Conservation (phyloP, 768 basidiomycete genomes). For the Lactifluus hygrophoroides region DNA sequence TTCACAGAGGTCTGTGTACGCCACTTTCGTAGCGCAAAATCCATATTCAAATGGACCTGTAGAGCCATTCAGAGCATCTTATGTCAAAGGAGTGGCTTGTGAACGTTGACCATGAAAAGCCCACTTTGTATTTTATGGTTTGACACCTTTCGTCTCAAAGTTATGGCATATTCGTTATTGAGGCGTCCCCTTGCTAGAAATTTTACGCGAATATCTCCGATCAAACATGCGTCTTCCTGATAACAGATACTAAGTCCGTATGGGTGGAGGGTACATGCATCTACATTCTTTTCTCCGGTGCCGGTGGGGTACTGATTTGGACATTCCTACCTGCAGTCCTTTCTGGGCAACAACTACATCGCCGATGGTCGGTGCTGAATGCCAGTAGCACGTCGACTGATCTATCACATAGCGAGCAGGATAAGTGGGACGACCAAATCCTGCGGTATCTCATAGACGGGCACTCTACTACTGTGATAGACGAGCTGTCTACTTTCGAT, state of each 20-base stretch:
- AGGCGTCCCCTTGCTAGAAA: conserved; percentile 38
- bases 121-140: conserved; percentile 67
- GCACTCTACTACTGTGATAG: conserved; percentile 56
- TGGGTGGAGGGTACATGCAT: conserved; percentile 60
- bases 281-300: conserved; percentile 1
- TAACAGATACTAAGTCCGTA: conserved; percentile 67
- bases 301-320: background rate
- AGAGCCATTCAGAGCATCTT: conserved; percentile 52
- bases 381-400: conserved; percentile 24
- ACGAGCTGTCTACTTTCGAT: conserved; percentile 51
- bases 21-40: background rate
- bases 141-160: background rate
- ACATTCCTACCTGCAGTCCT: conserved; percentile 34
- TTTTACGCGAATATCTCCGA: conserved; percentile 47
- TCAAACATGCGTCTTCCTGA: conserved; percentile 47
- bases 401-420: conserved; percentile 37
- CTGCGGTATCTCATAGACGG: conserved; percentile 47
- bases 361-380: conserved; percentile 65
- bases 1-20: conserved; percentile 15
- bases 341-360: conserved; percentile 32
- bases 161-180: background rate
- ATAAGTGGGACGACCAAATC: conserved; percentile 48
- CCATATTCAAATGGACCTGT: background rate
- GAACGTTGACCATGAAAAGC: conserved; percentile 49
- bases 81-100: conserved; percentile 67